phyloP scores from a whole-genome alignment of 257 asterid species.

The Scutellaria minor region DNA sequence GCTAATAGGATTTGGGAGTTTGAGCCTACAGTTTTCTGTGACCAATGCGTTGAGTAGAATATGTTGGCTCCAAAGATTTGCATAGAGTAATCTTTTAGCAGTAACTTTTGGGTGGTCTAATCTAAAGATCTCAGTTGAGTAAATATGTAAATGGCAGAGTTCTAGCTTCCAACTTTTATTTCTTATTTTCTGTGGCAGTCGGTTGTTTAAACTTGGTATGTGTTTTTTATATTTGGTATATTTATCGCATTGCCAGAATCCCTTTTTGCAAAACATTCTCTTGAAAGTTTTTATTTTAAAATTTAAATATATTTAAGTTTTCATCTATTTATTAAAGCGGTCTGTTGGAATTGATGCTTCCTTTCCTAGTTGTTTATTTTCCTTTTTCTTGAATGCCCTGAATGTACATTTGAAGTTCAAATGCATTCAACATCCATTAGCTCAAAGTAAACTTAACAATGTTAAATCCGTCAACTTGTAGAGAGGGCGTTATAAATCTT shows the following conservation, averaged over 20 bases:
- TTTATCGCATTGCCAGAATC: neutral
- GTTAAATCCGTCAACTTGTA: conserved; percentile 22
- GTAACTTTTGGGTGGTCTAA: neutral
- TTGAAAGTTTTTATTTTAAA: neutral
- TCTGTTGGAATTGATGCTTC: conserved; percentile 20
- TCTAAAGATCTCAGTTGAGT: conserved; percentile 12
- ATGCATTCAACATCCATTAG: conserved; percentile 8
- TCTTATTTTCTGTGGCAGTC: neutral
- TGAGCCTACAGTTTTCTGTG: neutral
- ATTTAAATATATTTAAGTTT: neutral
- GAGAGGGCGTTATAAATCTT: conserved; percentile 24
- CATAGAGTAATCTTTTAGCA: neutral
- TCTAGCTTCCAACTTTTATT: neutral
- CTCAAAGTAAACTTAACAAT: neutral
- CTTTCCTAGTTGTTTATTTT: conserved; percentile 5
- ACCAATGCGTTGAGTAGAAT: neutral
- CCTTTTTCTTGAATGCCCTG: neutral
- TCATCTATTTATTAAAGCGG: neutral
- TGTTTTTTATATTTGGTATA: neutral
- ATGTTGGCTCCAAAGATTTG: conserved; percentile 20
- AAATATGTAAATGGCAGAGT: neutral
- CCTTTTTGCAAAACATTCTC: neutral
- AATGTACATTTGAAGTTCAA: conserved; percentile 22
- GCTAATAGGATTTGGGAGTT: conserved; percentile 10
- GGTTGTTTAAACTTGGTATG: conserved; percentile 4